Conservation (phyloP, 2,329 filamentous ascomycete species). For the Ceratocystis harringtonii region DNA sequence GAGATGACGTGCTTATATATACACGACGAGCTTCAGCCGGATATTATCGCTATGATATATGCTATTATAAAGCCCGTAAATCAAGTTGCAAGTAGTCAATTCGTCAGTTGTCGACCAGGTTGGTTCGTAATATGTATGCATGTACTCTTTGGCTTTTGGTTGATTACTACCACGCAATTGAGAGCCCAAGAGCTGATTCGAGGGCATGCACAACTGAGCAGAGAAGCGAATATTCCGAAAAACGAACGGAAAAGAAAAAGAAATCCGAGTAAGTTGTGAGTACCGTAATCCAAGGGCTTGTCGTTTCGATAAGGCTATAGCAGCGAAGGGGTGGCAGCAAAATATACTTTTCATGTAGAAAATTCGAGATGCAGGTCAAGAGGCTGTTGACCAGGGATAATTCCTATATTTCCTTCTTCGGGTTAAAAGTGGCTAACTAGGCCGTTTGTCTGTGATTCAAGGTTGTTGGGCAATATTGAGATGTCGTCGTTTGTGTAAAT, state of each 20-base stretch:
- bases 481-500: not conserved
- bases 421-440: slow-evolving; percentile 7
- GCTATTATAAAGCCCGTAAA: not conserved
- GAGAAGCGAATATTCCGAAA: not conserved
- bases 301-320: not conserved
- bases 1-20: not conserved
- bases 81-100: not conserved
- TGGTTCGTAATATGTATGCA: not conserved
- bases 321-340: not conserved
- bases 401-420: slow-evolving; percentile 11
- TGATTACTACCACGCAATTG: not conserved
- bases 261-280: not conserved
- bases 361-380: slow-evolving; percentile 11
- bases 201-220: not conserved
- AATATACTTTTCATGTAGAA: slow-evolving; percentile 1
- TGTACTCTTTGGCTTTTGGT: not conserved
- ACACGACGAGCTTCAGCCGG: not conserved
- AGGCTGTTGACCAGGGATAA: slow-evolving; percentile 8
- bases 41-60: not conserved
- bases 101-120: not conserved
- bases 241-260: not conserved
- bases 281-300: not conserved
- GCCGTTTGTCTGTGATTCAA: not conserved
- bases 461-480: not conserved
- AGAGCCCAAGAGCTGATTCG: not conserved